These are phyloP conservation scores for Sungouiozyma intestinalis DNA, from an alignment of 805 yeast genomes.

Conservation along the genomic window DNA sequence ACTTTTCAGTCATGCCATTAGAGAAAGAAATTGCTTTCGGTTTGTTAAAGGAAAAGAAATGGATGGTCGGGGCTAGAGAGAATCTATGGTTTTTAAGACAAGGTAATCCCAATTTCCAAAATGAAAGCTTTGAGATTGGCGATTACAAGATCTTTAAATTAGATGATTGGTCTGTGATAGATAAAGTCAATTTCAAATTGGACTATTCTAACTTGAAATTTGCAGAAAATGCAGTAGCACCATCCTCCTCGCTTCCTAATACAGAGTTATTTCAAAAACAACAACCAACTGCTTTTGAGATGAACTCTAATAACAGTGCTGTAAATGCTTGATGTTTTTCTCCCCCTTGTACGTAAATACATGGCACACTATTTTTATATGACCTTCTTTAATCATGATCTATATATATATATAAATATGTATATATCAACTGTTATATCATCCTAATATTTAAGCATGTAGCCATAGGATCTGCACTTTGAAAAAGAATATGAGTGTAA, in stretches of 20 bases:
- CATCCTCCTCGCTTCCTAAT: not conserved
- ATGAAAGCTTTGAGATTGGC: constrained; percentile 33
- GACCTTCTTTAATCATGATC: too few relatives aligned
- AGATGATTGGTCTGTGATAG: constrained; percentile 34
- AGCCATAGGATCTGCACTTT: too few relatives aligned
- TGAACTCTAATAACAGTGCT: not conserved
- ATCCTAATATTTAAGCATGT: not conserved
- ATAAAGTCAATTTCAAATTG: constrained; percentile 32
- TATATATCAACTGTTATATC: too few relatives aligned
- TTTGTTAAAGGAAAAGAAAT: constrained; percentile 28
- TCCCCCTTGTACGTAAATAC: too few relatives aligned
- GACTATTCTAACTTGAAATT: constrained; percentile 25
- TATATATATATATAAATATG: too few relatives aligned
- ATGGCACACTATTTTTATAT: too few relatives aligned
- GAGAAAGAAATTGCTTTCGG: constrained; percentile 32
- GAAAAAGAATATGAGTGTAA: too few relatives aligned
- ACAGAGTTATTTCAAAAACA: not conserved
- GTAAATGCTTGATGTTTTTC: not conserved
- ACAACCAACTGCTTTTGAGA: not conserved
- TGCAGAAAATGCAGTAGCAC: not conserved
- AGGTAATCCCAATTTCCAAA: constrained; percentile 30
- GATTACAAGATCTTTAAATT: constrained; percentile 37
- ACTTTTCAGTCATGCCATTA: constrained; percentile 33
- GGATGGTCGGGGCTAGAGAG: constrained; percentile 29
- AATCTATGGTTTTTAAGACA: constrained; percentile 33